These are phyloP conservation scores for Epichloe typhina DNA, from an alignment of 2,329 filamentous ascomycete species.

Conservation along the genomic window DNA sequence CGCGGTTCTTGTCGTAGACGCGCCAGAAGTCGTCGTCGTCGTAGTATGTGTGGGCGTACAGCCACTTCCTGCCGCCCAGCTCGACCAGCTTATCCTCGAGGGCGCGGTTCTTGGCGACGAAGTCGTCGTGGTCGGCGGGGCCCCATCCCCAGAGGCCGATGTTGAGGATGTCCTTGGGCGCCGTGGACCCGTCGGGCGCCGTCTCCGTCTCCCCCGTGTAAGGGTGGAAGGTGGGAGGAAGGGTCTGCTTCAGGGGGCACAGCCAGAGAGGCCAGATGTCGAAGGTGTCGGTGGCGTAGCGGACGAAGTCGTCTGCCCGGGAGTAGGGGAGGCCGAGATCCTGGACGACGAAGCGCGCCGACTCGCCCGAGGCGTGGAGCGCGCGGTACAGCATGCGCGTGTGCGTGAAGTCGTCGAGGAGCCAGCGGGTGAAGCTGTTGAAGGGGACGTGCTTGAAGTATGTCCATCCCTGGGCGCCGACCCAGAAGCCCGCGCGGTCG, in stretches of 20 bases:
- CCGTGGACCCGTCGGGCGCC: slow-evolving; percentile 7
- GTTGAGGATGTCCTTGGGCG: slow-evolving; percentile 37
- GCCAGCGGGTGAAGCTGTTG: slow-evolving; percentile 50
- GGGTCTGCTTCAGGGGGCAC: slow-evolving; percentile 37
- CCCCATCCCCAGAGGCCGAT: slow-evolving; percentile 73
- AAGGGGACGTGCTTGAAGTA: slow-evolving; percentile 57
- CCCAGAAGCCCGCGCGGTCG: slow-evolving; percentile 65
- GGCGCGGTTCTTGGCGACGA: slow-evolving; percentile 54
- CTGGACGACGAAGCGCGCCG: slow-evolving; percentile 53
- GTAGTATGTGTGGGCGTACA: slow-evolving; percentile 81
- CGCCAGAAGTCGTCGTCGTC: slow-evolving; percentile 57
- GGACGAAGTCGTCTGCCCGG: slow-evolving; percentile 37
- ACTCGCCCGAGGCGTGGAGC: slow-evolving; percentile 53
- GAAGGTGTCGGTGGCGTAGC: slow-evolving; percentile 37
- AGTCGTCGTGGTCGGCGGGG: slow-evolving; percentile 40
- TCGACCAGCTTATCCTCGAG: slow-evolving; percentile 57
- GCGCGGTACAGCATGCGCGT: slow-evolving; percentile 64
- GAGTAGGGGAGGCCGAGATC: slow-evolving; percentile 48
- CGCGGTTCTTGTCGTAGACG: slow-evolving; percentile 38
- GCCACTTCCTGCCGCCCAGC: slow-evolving; percentile 70
- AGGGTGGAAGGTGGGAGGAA: slow-evolving; percentile 42
- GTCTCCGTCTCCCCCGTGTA: slow-evolving; percentile 26
- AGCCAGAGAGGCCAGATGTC: slow-evolving; percentile 49
- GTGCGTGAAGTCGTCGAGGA: slow-evolving; percentile 59
- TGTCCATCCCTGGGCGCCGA: slow-evolving; percentile 49